Base-by-base conservation (phyloP, 1,139 yeast genomes). In the Debaryomycetaceae sp. region DNA sequence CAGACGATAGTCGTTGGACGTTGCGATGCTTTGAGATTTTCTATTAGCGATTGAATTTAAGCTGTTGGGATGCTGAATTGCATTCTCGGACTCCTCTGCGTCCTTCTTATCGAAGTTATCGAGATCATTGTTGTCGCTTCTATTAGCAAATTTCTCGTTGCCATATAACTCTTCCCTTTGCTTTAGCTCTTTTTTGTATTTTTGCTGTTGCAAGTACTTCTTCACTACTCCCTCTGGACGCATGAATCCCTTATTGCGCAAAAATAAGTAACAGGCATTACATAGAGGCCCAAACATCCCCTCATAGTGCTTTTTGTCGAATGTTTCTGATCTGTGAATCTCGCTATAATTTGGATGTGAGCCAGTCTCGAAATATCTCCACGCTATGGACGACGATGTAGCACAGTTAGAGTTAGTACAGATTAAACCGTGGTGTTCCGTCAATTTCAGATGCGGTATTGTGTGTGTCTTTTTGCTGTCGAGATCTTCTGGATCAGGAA, bases 241-340 rank as follows among this genome's bases (percentile, higher is more conserved):
- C 78, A 75, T 73, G 53, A 74, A 75, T n/a, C 79, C 80, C 53
- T 74, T 72, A 49, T 68, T 70, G 45, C 78, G 62, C 47, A 75
- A 68, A 49, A 75, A 75, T 31, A 75, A 59, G 51, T 70, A 73
- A 51, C 81, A 76, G 3, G 79, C 79, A 54, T 75, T 75, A 55
- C 81, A 76, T 44, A 75, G 61, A 0, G 80, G 78, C 1, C 81
- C 81, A 52, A 70, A 71, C 79, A 74, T 74, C 5, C 78, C 78
- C 42, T 74, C 76, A 49, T 72, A 74, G 47, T 71, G 60, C 46
- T 62, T 63, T 48, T 70, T 70, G 54, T 73, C 66, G 47, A 74
- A 73, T 46, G 65, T 68, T 38, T 64, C 65, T 6, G 76, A 68
- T 40, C 70, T 59, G 45, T 68, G 70, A 34, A 72, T 62, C 36